phyloP scores from a whole-genome alignment of 75 land plant species.

The Chamaecyparis obtusa region DNA sequence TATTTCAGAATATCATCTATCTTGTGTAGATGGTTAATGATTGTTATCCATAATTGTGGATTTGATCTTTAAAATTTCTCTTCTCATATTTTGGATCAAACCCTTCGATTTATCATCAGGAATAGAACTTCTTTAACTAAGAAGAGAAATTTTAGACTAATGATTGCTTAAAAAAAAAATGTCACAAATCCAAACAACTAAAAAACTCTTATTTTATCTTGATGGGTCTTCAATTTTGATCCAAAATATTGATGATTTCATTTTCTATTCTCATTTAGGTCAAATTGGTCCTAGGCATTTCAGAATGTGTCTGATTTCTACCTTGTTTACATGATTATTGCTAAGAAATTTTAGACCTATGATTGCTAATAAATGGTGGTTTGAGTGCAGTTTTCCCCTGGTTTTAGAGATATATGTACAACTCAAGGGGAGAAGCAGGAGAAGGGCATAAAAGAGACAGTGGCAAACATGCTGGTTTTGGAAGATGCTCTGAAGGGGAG shows the following conservation, averaged over 20 bases:
- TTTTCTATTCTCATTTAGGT: neutral
- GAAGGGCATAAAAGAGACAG: neutral
- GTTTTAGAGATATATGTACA: neutral
- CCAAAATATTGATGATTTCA: no score
- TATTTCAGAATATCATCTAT: neutral
- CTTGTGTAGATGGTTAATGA: neutral
- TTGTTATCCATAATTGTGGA: neutral
- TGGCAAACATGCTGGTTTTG: neutral
- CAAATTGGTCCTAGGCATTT: neutral
- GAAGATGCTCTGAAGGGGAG: neutral
- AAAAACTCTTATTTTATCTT: no score
- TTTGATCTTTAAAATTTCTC: no score
- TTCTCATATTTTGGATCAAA: no score
- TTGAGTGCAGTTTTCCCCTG: neutral
- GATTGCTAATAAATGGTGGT: neutral
- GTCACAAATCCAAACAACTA: no score
- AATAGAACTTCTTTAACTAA: no score
- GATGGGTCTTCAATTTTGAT: no score
- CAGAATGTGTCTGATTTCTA: neutral
- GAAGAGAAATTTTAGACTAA: no score
- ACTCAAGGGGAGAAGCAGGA: neutral
- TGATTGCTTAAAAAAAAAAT: no score
- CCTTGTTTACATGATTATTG: neutral
- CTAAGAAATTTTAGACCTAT: neutral
- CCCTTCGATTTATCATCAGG: no score